A percentile compares a stretch with the other conserved stretches of the same genome.
phyloP scores from a whole-genome alignment of 2,329 filamentous ascomycete species.

The Fusarium caatingaense region DNA sequence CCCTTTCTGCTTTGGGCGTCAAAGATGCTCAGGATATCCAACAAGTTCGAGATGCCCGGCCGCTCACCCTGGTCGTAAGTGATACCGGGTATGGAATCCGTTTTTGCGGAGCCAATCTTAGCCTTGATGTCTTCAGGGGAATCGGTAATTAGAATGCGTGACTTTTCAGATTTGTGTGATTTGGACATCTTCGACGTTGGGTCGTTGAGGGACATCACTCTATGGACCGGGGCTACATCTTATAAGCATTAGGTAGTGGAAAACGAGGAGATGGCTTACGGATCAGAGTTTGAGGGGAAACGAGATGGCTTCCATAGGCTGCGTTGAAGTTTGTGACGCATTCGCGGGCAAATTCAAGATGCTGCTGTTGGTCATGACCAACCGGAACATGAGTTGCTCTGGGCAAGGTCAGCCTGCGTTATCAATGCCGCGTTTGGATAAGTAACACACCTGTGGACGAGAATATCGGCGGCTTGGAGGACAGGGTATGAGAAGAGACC shows the following conservation, averaged over 20 bases:
- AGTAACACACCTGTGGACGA: slow-evolving; percentile 75
- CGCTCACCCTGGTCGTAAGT: slow-evolving; percentile 76
- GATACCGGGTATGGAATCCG: slow-evolving; percentile 75
- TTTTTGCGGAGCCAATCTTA: slow-evolving; percentile 80
- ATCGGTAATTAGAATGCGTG: slow-evolving; percentile 87
- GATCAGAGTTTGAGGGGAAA: slow-evolving; percentile 76
- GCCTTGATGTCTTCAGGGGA: slow-evolving; percentile 68
- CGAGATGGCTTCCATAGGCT: slow-evolving; percentile 71
- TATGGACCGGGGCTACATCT: slow-evolving; percentile 74
- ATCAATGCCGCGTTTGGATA: neutral
- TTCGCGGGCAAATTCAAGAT: slow-evolving; percentile 91
- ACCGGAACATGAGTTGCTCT: slow-evolving; percentile 95
- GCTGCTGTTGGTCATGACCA: slow-evolving; percentile 93
- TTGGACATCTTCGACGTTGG: slow-evolving; percentile 95
- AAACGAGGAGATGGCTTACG: slow-evolving; percentile 60
- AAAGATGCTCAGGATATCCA: slow-evolving; percentile 82
- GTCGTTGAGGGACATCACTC: slow-evolving; percentile 88
- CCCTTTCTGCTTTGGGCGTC: slow-evolving; percentile 57
- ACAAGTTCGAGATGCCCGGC: slow-evolving; percentile 88
- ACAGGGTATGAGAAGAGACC: slow-evolving; percentile 97
- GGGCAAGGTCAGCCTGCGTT: neutral
- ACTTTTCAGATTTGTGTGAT: slow-evolving; percentile 76
- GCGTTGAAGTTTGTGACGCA: slow-evolving; percentile 90
- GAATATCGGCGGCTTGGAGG: slow-evolving; percentile 92
- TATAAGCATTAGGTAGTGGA: neutral